A percentile compares a stretch with the other conserved stretches of the same genome.
Evolutionary conservation across 2,329 filamentous ascomycete genomes (phyloP).

Genomic region (Fusarium pseudocircinatum): DNA sequence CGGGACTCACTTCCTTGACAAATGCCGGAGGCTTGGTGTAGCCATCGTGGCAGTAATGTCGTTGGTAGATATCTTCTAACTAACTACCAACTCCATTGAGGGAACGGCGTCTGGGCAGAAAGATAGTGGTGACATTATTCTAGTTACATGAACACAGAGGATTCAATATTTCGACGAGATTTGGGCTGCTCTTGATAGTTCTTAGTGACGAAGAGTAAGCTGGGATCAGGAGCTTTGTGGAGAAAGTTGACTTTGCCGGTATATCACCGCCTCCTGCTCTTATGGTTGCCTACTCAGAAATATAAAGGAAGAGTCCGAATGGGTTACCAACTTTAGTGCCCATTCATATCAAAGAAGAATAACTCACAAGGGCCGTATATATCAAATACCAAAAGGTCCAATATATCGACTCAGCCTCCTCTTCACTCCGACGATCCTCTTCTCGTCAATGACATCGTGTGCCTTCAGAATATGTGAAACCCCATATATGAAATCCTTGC

Average conservation of each 20-base stretch:
- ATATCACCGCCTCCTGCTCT: not conserved
- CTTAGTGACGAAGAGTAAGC: conserved; percentile 46
- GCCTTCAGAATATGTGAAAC: not conserved
- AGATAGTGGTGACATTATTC: conserved; percentile 61
- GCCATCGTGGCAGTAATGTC: conserved; percentile 67
- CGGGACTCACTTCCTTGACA: conserved; percentile 58
- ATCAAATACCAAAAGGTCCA: not conserved
- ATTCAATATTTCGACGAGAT: conserved; percentile 56
- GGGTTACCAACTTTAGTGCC: not conserved
- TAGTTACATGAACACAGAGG: conserved; percentile 57
- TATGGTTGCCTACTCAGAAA: not conserved
- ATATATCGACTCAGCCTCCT: not conserved
- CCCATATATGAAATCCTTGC: not conserved
- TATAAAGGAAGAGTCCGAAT: not conserved
- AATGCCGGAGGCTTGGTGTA: conserved; percentile 67
- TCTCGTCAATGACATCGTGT: not conserved
- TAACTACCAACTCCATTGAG: conserved; percentile 58
- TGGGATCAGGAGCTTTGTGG: conserved; percentile 37
- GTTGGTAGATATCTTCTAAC: conserved; percentile 68
- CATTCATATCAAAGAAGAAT: not conserved
- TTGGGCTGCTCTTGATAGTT: conserved; percentile 39
- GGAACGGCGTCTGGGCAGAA: conserved; percentile 52
- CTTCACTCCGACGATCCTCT: not conserved
- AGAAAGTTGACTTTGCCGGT: conserved; percentile 9
- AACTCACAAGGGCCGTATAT: not conserved